Evolutionary conservation across 441 rosid genomes (phyloP), one percentile per base, ranked within the genome.

Genomic region (Aleurites moluccanus): DNA sequence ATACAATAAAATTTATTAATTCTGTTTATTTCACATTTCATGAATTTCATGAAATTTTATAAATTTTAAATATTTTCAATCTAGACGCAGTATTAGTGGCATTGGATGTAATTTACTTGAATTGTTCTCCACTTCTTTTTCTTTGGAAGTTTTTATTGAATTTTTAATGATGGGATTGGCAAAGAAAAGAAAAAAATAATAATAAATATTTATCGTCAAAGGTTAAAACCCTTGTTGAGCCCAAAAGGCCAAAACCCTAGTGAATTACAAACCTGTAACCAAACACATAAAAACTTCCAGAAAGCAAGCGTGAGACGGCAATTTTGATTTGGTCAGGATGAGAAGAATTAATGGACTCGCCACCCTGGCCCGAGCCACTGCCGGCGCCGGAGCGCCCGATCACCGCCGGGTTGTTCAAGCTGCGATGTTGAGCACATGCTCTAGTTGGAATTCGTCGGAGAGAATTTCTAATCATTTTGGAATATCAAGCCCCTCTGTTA

Each of bases 291-390:
- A 35, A 64, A 3, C 57, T 35, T 60, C 59, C 45, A 56, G 38
- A 20, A 57, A 42, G 16, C 27, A 49, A 27, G 38, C 44, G 49
- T 2, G 49, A 23, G 44, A 21, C 8, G 9, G 20, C 70, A 18
- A n/a, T 3, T 42, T 35, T 53, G 47, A 67, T 47, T 82, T 64
- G 57, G 55, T 64, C 72, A 69, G 78, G 64, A 88, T 88, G 97
- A 88, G 92, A 83, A 77, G 92, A 77, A 75, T 80, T 16, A 75
- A 79, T 64, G 83, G 88, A 63, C 75, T 90, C 44, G 81, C 87
- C 33, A 62, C 79, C 14, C 75, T 88, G 50, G 44, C 78, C 78
- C 76, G 84, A 73, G 83, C 88, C 68, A 55, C 85, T 10, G 70
- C 82, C 63, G 45, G 79, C 56, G 23, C 76, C 75, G 40, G 40